Evolutionary conservation across 2,329 filamentous ascomycete species (phyloP).

Genomic region (Phaeosphaeriaceae sp.): DNA sequence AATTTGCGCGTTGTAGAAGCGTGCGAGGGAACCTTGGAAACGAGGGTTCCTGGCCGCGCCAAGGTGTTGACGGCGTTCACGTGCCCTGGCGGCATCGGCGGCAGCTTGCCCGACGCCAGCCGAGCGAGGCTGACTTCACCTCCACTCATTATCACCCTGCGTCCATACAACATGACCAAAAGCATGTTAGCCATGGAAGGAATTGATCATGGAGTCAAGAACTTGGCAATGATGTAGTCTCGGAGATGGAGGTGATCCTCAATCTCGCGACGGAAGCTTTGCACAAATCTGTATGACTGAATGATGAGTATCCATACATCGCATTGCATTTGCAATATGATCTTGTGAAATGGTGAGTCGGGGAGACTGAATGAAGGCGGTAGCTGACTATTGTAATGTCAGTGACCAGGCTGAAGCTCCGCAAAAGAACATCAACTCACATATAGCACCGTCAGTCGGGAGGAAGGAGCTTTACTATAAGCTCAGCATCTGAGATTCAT

Average conservation of each 20-base stretch:
- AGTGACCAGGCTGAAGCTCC: no score
- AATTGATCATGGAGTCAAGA: neutral
- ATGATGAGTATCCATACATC: neutral
- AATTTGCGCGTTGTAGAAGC: slow-evolving; percentile 23
- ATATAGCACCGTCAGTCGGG: neutral
- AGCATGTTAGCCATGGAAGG: neutral
- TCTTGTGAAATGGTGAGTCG: no score
- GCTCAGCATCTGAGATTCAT: neutral
- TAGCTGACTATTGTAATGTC: no score
- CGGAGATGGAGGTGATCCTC: no score
- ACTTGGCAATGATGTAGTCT: neutral
- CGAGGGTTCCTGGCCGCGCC: slow-evolving; percentile 21
- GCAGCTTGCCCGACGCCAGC: slow-evolving; percentile 1
- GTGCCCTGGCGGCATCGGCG: slow-evolving; percentile 6
- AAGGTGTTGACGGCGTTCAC: slow-evolving; percentile 28
- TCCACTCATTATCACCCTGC: neutral
- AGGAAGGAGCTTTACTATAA: neutral
- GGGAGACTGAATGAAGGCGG: no score
- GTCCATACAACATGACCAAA: neutral
- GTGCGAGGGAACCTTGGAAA: slow-evolving; percentile 19
- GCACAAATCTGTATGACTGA: neutral
- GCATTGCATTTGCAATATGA: no score
- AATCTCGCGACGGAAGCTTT: neutral
- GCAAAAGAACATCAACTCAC: neutral
- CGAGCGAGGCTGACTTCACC: neutral